Evolutionary conservation across 495 filamentous ascomycete species (phyloP).

Genomic region (Talaromyces thailandensis): DNA sequence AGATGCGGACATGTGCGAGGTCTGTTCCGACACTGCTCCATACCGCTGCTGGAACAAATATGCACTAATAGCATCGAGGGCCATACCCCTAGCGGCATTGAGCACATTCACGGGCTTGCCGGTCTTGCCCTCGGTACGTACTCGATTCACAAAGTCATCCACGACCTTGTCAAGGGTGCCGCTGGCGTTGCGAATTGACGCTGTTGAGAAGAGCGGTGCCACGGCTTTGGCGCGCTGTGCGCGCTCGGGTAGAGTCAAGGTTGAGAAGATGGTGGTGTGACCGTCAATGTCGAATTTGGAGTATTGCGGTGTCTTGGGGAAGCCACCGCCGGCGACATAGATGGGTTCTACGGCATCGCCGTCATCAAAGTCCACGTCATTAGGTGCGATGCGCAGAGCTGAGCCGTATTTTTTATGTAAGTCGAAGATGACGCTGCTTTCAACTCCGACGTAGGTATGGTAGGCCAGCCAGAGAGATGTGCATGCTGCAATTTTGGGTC

Average conservation of each 20-base stretch:
- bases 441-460: conserved; percentile 32
- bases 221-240: conserved; percentile 39
- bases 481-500: conserved; percentile 25
- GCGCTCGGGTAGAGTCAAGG: conserved; percentile 26
- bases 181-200: conserved; percentile 23
- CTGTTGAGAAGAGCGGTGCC: conserved; percentile 34
- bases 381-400: conserved; percentile 38
- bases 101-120: conserved; percentile 33
- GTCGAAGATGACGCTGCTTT: conserved; percentile 22
- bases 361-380: conserved; percentile 37
- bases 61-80: conserved; percentile 34
- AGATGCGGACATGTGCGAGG: conserved; percentile 20
- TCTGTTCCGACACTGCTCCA: conserved; percentile 27
- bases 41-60: conserved; percentile 38
- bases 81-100: conserved; percentile 30
- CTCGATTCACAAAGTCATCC: conserved; percentile 24
- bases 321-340: conserved; percentile 36
- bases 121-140: conserved; percentile 19
- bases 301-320: conserved; percentile 37
- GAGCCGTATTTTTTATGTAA: conserved; percentile 35
- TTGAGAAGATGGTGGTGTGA: conserved; percentile 42
- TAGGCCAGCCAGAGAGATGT: conserved; percentile 34
- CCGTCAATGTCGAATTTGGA: conserved; percentile 45
- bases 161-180: conserved; percentile 22
- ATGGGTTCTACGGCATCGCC: conserved; percentile 33